Conservation (phyloP, 2,329 filamentous ascomycete genomes). For the Hyphodiscus sp. region DNA sequence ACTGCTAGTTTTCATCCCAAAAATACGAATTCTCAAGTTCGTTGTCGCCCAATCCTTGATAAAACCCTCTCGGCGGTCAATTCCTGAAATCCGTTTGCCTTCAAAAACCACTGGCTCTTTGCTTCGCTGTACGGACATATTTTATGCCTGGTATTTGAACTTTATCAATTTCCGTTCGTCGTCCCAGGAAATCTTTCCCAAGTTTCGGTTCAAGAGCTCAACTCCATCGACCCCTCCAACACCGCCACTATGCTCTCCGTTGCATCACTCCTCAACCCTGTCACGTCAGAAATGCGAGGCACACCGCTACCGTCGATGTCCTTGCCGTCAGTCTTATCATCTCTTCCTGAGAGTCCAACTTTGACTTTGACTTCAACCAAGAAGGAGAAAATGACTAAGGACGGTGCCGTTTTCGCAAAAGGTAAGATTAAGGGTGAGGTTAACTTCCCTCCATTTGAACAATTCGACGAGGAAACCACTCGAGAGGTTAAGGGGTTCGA, state of each 20-base stretch:
- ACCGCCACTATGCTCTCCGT: conserved; percentile 53
- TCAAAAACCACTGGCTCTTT: conserved; percentile 19
- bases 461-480: conserved; percentile 49
- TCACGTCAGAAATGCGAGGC: conserved; percentile 32
- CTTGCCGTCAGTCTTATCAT: conserved; percentile 22
- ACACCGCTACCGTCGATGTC: conserved; percentile 39
- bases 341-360: conserved; percentile 23
- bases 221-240: conserved; percentile 13
- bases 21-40: conserved; percentile 17
- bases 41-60: conserved; percentile 17
- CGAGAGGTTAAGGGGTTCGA: conserved; percentile 56
- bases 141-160: conserved; percentile 9
- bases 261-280: conserved; percentile 60
- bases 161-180: conserved; percentile 16
- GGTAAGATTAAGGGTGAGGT: conserved; percentile 59
- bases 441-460: conserved; percentile 69
- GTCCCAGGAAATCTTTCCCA: conserved; percentile 16
- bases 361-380: conserved; percentile 26
- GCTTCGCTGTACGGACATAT: conserved; percentile 15
- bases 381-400: conserved; percentile 58
- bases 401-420: conserved; percentile 55
- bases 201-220: conserved; percentile 21
- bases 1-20: conserved; percentile 21
- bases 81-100: conserved; percentile 24
- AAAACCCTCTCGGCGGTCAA: conserved; percentile 18